These are phyloP conservation scores for Lagenidium sp. DNA, from an alignment of 352 stramenopile species.

Conservation along the genomic window DNA sequence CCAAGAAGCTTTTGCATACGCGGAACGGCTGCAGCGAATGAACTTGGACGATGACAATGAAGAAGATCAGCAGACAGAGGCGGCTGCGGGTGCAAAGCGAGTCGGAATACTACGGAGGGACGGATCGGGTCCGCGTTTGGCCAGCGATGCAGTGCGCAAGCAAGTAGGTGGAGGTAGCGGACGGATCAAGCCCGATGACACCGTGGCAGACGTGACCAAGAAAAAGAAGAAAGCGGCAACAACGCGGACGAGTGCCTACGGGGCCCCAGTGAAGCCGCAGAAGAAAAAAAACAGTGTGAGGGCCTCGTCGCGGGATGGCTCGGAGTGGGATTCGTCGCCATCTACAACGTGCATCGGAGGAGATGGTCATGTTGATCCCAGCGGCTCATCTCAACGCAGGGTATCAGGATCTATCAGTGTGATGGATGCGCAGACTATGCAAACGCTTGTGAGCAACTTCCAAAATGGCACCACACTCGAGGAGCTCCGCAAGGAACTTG, in stretches of 20 bases:
- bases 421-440: constrained; percentile 53
- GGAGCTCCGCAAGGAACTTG: constrained; percentile 56
- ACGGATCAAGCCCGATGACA: not conserved
- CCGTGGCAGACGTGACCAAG: constrained; percentile 1
- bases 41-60: constrained; percentile 25
- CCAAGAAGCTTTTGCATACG: constrained; percentile 73
- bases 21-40: constrained; percentile 38
- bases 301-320: constrained; percentile 8
- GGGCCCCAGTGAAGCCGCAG: constrained; percentile 23
- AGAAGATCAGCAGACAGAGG: constrained; percentile 13
- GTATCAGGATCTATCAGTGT: constrained; percentile 14
- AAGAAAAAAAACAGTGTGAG: constrained; percentile 22
- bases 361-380: constrained; percentile 10
- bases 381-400: constrained; percentile 8
- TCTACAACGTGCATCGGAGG: too few species aligned
- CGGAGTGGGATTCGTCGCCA: constrained; percentile 14
- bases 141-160: not conserved
- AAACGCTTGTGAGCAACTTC: constrained; percentile 64
- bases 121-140: constrained; percentile 3
- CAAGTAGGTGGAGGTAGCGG: constrained; percentile 3
- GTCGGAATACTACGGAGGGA: constrained; percentile 4
- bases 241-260: constrained; percentile 20
- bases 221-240: constrained; percentile 27
- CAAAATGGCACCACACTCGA: constrained; percentile 55
- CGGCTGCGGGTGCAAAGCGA: not conserved